Evolutionary conservation across 352 stramenopile genomes (phyloP).

Genomic region (Pythium graminicola): DNA sequence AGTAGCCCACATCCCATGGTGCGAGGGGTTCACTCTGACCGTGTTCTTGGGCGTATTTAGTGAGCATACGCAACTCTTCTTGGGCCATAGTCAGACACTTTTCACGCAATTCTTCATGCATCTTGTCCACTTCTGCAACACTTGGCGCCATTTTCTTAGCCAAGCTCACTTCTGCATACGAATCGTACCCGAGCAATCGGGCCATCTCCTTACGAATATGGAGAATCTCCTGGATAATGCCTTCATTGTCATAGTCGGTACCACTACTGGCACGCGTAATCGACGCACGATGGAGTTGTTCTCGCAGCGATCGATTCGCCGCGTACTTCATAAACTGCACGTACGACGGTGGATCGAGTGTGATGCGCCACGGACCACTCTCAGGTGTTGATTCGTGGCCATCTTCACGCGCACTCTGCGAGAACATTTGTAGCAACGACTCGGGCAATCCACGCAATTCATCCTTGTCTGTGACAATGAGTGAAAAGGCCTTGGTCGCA

Average conservation of each 20-base stretch:
- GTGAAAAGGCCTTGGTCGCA: conserved; percentile 92
- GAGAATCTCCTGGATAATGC: conserved; percentile 92
- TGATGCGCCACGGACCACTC: conserved; percentile 92
- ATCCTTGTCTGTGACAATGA: conserved; percentile 79
- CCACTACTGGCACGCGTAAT: conserved; percentile 86
- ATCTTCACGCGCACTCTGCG: conserved; percentile 68
- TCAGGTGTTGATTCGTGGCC: conserved; percentile 64
- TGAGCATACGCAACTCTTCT: conserved; percentile 89
- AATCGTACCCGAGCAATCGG: conserved; percentile 89
- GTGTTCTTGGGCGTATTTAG: conserved; percentile 73
- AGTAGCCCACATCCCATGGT: conserved; percentile 95
- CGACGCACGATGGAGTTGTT: conserved; percentile 92
- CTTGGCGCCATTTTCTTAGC: conserved; percentile 95
- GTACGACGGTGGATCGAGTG: conserved; percentile 93
- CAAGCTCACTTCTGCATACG: conserved; percentile 91
- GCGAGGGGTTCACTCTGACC: conserved; percentile 74
- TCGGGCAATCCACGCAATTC: conserved; percentile 89
- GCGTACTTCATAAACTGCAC: conserved; percentile 95
- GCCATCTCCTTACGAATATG: conserved; percentile 89
- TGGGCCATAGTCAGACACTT: conserved; percentile 90
- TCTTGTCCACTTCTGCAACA: conserved; percentile 87
- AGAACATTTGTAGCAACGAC: conserved; percentile 90
- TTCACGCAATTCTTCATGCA: conserved; percentile 90
- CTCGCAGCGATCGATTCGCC: conserved; percentile 84
- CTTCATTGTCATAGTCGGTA: conserved; percentile 87